Evolutionary conservation across 192 early-diverging fungal genomes (phyloP).

Genomic region (Irineochytrium annulatum): DNA sequence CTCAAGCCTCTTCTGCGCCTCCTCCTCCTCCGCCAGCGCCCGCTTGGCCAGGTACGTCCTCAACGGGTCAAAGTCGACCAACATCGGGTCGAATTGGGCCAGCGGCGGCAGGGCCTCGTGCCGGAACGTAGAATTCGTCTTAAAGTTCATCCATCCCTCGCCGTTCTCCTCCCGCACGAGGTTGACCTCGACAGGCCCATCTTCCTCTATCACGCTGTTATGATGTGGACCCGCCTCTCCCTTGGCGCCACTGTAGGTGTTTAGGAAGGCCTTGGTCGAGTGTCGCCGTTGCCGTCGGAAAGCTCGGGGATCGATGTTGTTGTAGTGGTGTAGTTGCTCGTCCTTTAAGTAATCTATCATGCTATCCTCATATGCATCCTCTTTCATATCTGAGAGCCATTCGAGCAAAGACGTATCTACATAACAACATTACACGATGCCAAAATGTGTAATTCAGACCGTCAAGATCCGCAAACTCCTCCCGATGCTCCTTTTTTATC

Average conservation of each 20-base stretch:
- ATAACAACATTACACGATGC: neutral
- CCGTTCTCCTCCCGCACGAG: too few relatives aligned
- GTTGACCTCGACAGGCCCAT: too few relatives aligned
- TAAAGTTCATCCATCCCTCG: neutral
- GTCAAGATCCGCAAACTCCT: neutral
- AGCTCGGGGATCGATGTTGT: neutral
- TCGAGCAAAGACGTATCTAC: slow-evolving; percentile 11
- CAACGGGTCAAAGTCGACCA: slow-evolving; percentile 25
- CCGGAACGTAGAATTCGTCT: slow-evolving; percentile 8
- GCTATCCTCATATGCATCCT: slow-evolving; percentile 7
- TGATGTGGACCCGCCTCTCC: too few relatives aligned
- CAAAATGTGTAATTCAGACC: neutral
- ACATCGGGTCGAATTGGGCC: slow-evolving; percentile 4
- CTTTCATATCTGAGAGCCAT: slow-evolving; percentile 15
- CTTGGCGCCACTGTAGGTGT: too few relatives aligned
- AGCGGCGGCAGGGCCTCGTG: slow-evolving; percentile 19
- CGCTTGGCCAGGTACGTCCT: slow-evolving; percentile 16
- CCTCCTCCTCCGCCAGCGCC: neutral
- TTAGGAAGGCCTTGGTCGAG: too few relatives aligned
- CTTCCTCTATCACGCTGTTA: too few relatives aligned
- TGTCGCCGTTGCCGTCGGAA: neutral
- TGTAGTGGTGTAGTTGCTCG: neutral
- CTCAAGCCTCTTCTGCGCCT: slow-evolving; percentile 1
- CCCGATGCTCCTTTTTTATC: neutral
- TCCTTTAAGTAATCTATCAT: neutral